Base-by-base conservation (phyloP, 2,329 filamentous ascomycete genomes). In the Alternaria panax region DNA sequence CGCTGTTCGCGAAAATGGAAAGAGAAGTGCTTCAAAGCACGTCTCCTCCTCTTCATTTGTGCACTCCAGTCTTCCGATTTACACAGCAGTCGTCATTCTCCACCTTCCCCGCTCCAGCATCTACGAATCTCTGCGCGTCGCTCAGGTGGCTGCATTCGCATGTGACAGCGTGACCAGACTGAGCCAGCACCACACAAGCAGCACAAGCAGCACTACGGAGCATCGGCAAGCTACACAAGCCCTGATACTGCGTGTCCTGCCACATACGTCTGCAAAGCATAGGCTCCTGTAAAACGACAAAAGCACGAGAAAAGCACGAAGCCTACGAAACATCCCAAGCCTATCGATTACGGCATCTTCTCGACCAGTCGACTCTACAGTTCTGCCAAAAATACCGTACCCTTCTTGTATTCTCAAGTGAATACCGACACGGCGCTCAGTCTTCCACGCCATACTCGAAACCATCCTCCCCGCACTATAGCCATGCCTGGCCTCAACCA, bases 401-500 rank as follows among this genome's bases (percentile, higher is more conserved):
- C 5, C 11, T 28, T 40, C 32, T 32, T 14, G 28, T 36, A 41
- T 46, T 14, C 11, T 24, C 18, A 16, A 46, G 34, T 30, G 7
- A 11, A 30, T 16, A 32, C n/a, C 14, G 18, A 34, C 20, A 34
- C 36, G 7, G 30, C 54, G 16, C 36, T 27, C 14, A 57, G 11
- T 32, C 34, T 30, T n/a, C 38, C 20, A 43, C 16, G 3, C 36
- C 43, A 45, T 22, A 27, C 43, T 41, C 7, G 18, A 24, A 25
- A 20, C 20, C 28, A 20, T n/a, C 24, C 43, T 47, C 28, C 43
- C 9, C 60, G 46, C 59, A 46, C 22, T 42, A 28, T 62, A 56
- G 54, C 45, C 48, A 81, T 73, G 64, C 85, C 85, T 79, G 84
- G 85, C 11, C 59, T 71, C 45, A 67, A 65, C 70, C 81, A 85